Percentiles rank a stretch among this genome's conserved stretches.
Evolutionary conservation across 176 grass and related monocot species (phyloP).

Genomic region (Eleusine indica): DNA sequence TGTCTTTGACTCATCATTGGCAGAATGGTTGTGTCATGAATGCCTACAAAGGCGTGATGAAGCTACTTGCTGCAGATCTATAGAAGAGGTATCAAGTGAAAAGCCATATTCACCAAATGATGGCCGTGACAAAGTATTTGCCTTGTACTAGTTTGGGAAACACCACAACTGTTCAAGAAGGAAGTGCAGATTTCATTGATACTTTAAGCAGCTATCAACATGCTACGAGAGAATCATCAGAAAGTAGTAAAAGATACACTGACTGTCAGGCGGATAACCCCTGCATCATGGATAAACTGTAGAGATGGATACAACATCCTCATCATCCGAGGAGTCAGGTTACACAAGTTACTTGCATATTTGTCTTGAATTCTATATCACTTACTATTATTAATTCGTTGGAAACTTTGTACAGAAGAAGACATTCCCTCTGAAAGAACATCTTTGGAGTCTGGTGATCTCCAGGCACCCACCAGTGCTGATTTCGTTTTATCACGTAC

Average conservation of each 20-base stretch:
- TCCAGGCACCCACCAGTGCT: neutral
- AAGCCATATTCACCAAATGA: neutral
- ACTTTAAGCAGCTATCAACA: neutral
- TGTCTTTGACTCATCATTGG: conserved; percentile 29
- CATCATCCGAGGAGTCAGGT: conserved; percentile 38
- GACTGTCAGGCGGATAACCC: neutral
- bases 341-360: neutral
- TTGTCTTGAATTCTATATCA: neutral
- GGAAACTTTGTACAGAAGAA: conserved; percentile 2
- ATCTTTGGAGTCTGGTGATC: conserved; percentile 2
- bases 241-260: neutral
- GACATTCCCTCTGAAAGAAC: neutral
- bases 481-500: conserved; percentile 15
- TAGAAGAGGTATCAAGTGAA: neutral
- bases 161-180: neutral
- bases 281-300: neutral
- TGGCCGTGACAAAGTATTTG: conserved; percentile 34
- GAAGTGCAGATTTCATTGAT: neutral
- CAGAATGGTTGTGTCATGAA: conserved; percentile 45
- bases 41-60: conserved; percentile 15
- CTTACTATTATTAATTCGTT: neutral
- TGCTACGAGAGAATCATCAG: neutral
- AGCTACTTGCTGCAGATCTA: conserved; percentile 12
- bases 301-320: neutral
- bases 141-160: conserved; percentile 28